Conservation (phyloP, 192 early-diverging fungal genomes). For the Coemansia sp. region DNA sequence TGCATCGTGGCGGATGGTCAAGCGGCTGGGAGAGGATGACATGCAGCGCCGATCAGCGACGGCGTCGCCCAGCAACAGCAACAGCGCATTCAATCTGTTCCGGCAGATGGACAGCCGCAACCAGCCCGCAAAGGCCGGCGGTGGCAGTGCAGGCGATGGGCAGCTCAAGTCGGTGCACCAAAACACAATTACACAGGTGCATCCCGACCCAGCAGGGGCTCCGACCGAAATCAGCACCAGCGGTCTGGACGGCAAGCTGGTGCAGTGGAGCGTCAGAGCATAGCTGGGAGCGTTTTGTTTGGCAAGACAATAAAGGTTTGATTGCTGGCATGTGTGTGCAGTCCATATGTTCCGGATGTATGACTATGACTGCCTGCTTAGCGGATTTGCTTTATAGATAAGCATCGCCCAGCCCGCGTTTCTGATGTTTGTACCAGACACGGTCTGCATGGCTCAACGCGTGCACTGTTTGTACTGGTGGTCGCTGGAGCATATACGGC, state of each 20-base stretch:
- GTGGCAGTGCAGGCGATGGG: constrained; percentile 29
- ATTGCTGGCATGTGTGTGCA: too few relatives aligned
- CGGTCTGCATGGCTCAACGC: too few relatives aligned
- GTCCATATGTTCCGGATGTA: too few relatives aligned
- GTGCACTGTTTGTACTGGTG: too few relatives aligned
- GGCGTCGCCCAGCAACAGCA: constrained; percentile 54
- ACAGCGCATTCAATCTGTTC: constrained; percentile 83
- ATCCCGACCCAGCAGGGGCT: constrained; percentile 25
- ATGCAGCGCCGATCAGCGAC: constrained; percentile 55
- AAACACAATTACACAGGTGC: constrained; percentile 87
- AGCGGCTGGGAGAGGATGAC: constrained; percentile 77
- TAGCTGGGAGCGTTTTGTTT: constrained; percentile 5
- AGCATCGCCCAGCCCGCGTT: too few relatives aligned
- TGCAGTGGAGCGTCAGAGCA: constrained; percentile 42
- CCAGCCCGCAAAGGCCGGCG: constrained; percentile 49
- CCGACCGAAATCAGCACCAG: constrained; percentile 37
- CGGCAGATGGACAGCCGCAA: constrained; percentile 87
- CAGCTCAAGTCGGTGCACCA: constrained; percentile 85
- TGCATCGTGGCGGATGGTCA: constrained; percentile 46
- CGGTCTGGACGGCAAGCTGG: constrained; percentile 49
- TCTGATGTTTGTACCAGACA: too few relatives aligned
- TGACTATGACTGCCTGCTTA: too few relatives aligned
- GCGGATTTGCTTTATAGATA: too few relatives aligned
- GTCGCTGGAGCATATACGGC: too few relatives aligned
- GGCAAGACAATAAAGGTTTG: too few relatives aligned